Conservation (phyloP, 805 yeast species). For the Spathaspora passalidarum region DNA sequence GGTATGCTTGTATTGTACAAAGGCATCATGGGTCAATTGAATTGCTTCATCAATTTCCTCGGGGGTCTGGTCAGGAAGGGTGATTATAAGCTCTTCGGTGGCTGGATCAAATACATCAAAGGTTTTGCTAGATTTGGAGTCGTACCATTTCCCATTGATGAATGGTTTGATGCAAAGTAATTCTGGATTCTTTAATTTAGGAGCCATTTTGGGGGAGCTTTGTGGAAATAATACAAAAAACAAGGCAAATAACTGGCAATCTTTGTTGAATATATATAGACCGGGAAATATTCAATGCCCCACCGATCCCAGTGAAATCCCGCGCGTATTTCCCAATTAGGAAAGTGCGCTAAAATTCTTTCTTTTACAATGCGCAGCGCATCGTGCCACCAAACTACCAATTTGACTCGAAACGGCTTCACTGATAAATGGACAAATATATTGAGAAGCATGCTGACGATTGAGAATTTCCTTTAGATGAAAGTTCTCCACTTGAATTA, state of each 20-base stretch:
- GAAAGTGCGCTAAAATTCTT: neutral
- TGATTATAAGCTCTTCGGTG: constrained; percentile 32
- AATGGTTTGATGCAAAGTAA: constrained; percentile 31
- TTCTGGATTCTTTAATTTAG: constrained; percentile 29
- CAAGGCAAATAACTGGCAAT: neutral
- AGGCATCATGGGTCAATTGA: constrained; percentile 45
- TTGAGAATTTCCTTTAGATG: too few species aligned
- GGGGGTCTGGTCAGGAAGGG: constrained; percentile 43
- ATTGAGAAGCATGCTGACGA: too few species aligned
- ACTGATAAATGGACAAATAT: too few species aligned
- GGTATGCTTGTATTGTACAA: constrained; percentile 44
- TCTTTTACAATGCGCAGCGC: neutral
- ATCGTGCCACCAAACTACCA: too few species aligned
- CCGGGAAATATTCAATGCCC: neutral
- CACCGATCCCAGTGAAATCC: neutral
- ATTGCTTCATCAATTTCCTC: constrained; percentile 46
- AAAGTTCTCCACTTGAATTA: too few species aligned
- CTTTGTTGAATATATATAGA: neutral
- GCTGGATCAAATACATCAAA: constrained; percentile 41
- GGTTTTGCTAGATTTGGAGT: constrained; percentile 34
- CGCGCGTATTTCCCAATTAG: neutral
- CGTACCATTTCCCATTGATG: constrained; percentile 39
- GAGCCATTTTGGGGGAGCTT: neutral
- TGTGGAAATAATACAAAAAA: neutral
- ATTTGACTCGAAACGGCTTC: too few species aligned